phyloP scores from a whole-genome alignment of 345 rosid genomes.

The Excoecaria agallocha region DNA sequence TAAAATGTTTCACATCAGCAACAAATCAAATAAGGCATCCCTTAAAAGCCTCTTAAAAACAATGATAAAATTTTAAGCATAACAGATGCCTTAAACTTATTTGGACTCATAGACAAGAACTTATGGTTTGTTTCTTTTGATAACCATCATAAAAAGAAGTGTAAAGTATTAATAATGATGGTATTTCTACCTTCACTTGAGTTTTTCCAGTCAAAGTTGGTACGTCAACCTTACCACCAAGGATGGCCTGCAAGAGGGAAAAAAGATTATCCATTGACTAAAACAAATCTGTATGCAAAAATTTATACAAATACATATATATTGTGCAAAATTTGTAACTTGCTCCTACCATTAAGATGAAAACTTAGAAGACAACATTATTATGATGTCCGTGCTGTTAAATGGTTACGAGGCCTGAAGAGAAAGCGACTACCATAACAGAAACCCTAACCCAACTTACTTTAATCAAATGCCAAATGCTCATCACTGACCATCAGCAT shows the following conservation, averaged over 20 bases:
- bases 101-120: not conserved
- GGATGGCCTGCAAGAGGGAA: constrained; percentile 64
- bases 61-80: not conserved
- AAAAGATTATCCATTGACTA: constrained; percentile 12
- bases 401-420: not conserved
- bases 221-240: constrained; percentile 81
- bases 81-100: not conserved
- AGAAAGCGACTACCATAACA: not conserved
- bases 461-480: not conserved
- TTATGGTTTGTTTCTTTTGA: constrained; percentile 1
- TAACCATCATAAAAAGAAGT: not conserved
- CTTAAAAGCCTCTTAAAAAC: not conserved
- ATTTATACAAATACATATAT: not conserved
- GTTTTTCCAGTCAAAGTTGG: constrained; percentile 72
- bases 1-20: not conserved
- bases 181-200: constrained; percentile 52
- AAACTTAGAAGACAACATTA: not conserved
- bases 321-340: not conserved
- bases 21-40: constrained; percentile 3
- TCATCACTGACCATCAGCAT: not conserved
- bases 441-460: not conserved
- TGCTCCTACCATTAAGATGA: not conserved
- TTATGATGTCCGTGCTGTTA: not conserved
- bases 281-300: constrained; percentile 6
- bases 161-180: constrained; percentile 7